Evolutionary conservation across 148 eudicot genomes (phyloP), one percentile per base, ranked within the genome.

Genomic region (Polygonum aviculare): DNA sequence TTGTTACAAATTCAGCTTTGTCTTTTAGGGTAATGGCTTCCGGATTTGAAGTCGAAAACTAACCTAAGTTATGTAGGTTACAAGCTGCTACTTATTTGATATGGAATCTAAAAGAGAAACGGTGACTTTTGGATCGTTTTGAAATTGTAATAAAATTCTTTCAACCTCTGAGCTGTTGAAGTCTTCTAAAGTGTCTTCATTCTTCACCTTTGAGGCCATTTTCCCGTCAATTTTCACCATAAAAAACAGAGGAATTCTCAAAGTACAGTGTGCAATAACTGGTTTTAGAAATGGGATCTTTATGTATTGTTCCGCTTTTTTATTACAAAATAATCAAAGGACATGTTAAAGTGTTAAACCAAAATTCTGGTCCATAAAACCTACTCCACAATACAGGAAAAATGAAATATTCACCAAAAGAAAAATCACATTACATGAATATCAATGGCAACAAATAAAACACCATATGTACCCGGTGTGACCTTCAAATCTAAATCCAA

Each of bases 1-100:
- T 65, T 14, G 71, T 65, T 65, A 65, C 71, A 65, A 31, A 35
- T 65, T 65, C 41, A 65, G 71, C 44, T 63, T 63, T 65, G 44
- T 65, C 8, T 65, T 15, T 4, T 36, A 65, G 41, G 71, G 12
- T 65, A 14, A 35, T 12, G 16, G 38, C 69, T 16, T 65, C 71
- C 8, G 63, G 63, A 22, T 7, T 54, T 14, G 26, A 54, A 54
- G 59, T 54, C 2, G 22, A 54, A 54, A 54, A 26, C 31, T 26
- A 26, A 16, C 38, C 69, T 62, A 8, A 12, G 33, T 63, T 2
- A 57, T 57, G 33, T 63, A 63, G 69, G 18, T 33, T 63, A 31
- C 40, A 33, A 31, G 67, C 67, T 26, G 67, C 67, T 60, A 60
- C 35, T 67, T 67, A 36, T 7, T 36, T 67, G 72, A 41, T 36